These are phyloP conservation scores for Torulaspora quercuum DNA, from an alignment of 805 yeast species.

Conservation along the genomic window DNA sequence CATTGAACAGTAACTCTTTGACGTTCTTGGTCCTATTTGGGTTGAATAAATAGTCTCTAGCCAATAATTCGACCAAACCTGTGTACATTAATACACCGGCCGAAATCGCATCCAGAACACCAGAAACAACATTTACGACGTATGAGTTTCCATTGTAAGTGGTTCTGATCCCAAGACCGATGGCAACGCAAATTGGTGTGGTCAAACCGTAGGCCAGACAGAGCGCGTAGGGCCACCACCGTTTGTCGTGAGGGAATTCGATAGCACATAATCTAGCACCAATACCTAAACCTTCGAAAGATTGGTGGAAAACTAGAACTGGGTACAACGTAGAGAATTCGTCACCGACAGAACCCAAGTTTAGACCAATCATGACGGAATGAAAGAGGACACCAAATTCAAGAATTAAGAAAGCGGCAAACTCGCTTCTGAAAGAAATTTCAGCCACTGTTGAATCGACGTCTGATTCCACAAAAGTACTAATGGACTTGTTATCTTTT, in stretches of 20 bases:
- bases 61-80: slow-evolving; percentile 70
- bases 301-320: slow-evolving; percentile 69
- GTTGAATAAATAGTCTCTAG: slow-evolving; percentile 62
- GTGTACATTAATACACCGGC: slow-evolving; percentile 71
- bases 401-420: slow-evolving; percentile 50
- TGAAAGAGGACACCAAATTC: slow-evolving; percentile 76
- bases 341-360: slow-evolving; percentile 60
- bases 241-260: slow-evolving; percentile 47
- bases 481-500: slow-evolving; percentile 2
- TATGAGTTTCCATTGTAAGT: slow-evolving; percentile 54
- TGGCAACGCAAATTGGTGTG: slow-evolving; percentile 70
- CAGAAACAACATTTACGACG: slow-evolving; percentile 53
- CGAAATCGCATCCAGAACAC: slow-evolving; percentile 65
- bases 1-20: slow-evolving; percentile 42
- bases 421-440: slow-evolving; percentile 15
- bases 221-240: slow-evolving; percentile 43
- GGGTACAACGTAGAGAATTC: slow-evolving; percentile 62
- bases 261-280: slow-evolving; percentile 66
- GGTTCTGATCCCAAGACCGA: slow-evolving; percentile 66
- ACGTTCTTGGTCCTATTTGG: slow-evolving; percentile 41
- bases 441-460: slow-evolving; percentile 9
- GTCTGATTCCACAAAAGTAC: slow-evolving; percentile 10
- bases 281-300: slow-evolving; percentile 76
- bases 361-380: slow-evolving; percentile 69
- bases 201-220: slow-evolving; percentile 52